Conservation (phyloP, 805 yeast species). For the Myxozyma lipomycoides region DNA sequence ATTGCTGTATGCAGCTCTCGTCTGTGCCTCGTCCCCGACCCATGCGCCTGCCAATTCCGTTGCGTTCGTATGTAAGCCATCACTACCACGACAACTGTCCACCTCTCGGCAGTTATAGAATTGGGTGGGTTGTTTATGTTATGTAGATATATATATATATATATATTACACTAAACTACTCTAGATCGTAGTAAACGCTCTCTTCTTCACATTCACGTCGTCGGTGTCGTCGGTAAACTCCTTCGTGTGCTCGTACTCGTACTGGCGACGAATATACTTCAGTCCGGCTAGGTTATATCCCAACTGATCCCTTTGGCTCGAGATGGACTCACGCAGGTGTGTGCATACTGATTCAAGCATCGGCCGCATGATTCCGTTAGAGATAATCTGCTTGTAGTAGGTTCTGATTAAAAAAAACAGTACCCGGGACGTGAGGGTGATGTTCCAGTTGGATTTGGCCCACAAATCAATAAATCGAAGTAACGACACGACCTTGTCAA, state of each 20-base stretch:
- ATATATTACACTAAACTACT: too few relatives aligned
- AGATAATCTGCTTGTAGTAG: conserved; percentile 74
- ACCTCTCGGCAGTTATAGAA: too few relatives aligned
- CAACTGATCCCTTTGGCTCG: conserved; percentile 51
- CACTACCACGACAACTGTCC: too few relatives aligned
- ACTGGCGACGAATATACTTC: conserved; percentile 65
- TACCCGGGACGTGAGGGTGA: conserved; percentile 67
- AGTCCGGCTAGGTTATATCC: conserved; percentile 87
- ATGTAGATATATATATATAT: too few relatives aligned
- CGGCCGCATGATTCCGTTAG: conserved; percentile 47
- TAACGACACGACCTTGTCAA: conserved; percentile 70
- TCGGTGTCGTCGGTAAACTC: conserved; percentile 70
- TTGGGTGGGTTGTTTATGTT: too few relatives aligned
- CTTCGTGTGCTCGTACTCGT: conserved; percentile 70
- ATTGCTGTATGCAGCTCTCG: too few relatives aligned
- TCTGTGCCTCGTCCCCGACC: too few relatives aligned
- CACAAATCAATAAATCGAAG: conserved; percentile 72
- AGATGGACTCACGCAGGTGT: conserved; percentile 56
- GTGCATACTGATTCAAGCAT: conserved; percentile 61
- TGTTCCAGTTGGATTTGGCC: conserved; percentile 49
- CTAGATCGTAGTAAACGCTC: conserved; percentile 57
- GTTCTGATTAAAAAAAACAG: conserved; percentile 68
- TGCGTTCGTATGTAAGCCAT: too few relatives aligned
- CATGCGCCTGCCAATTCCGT: too few relatives aligned
- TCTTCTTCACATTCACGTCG: conserved; percentile 60